Conservation (phyloP, 805 yeast genomes). For the Saccharomyces kudriavzevii region DNA sequence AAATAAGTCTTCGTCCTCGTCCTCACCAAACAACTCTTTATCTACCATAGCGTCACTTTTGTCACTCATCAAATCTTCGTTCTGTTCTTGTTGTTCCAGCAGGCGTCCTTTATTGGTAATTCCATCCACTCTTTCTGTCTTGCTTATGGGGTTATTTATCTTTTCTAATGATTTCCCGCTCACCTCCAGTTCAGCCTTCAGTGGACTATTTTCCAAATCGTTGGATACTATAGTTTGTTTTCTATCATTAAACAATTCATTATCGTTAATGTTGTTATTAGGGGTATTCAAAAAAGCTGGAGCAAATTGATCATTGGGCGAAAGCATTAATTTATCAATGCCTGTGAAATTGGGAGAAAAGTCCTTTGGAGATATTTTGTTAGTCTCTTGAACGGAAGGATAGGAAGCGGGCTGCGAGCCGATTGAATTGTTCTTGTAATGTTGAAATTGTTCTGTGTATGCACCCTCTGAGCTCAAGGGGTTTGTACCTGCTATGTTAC, state of each 20-base stretch:
- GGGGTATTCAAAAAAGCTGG: slow-evolving; percentile 16
- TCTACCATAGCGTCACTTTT: slow-evolving; percentile 15
- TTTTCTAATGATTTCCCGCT: slow-evolving; percentile 1
- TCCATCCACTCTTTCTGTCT: neutral
- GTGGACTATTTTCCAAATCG: slow-evolving; percentile 12
- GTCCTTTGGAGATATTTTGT: slow-evolving; percentile 5
- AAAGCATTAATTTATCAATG: slow-evolving; percentile 5
- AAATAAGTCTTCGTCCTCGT: slow-evolving; percentile 31
- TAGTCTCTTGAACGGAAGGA: slow-evolving; percentile 4
- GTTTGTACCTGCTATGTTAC: slow-evolving; percentile 19
- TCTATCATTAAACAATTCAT: slow-evolving; percentile 12
- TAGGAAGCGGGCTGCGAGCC: slow-evolving; percentile 8
- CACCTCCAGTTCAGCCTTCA: slow-evolving; percentile 7
- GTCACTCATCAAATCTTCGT: slow-evolving; percentile 1
- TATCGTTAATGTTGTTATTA: slow-evolving; percentile 10
- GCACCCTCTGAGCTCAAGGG: slow-evolving; percentile 28
- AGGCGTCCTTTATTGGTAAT: slow-evolving; percentile 5
- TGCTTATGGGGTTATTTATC: neutral
- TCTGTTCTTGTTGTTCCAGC: slow-evolving; percentile 6
- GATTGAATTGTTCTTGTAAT: slow-evolving; percentile 14
- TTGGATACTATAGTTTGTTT: slow-evolving; percentile 4
- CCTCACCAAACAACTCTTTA: slow-evolving; percentile 29
- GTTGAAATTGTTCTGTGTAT: slow-evolving; percentile 28
- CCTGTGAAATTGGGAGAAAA: slow-evolving; percentile 9
- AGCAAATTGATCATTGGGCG: slow-evolving; percentile 10